These are phyloP conservation scores for Biscutella laevigata DNA, from an alignment of 441 rosid species.

Conservation along the genomic window DNA sequence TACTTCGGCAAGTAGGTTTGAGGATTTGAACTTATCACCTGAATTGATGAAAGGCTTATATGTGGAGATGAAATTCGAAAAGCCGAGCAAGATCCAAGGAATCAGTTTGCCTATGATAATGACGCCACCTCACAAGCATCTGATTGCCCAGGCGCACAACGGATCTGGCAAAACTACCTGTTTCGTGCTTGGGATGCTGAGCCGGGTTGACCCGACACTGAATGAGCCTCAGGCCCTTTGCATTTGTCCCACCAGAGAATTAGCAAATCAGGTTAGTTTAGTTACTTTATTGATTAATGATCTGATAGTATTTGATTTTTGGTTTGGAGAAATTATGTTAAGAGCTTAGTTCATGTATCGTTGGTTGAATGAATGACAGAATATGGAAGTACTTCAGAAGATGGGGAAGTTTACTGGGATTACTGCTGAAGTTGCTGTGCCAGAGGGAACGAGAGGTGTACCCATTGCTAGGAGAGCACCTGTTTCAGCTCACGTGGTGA, in stretches of 20 bases:
- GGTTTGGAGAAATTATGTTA: background rate
- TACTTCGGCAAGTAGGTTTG: conserved; percentile 68
- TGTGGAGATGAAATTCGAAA: conserved; percentile 82
- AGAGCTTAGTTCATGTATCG: background rate
- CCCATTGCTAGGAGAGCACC: conserved; percentile 34
- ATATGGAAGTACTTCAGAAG: conserved; percentile 78
- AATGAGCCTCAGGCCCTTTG: conserved; percentile 84
- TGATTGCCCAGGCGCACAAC: conserved; percentile 91
- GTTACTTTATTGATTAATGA: background rate
- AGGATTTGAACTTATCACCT: conserved; percentile 68
- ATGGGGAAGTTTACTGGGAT: conserved; percentile 90
- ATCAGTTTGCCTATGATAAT: conserved; percentile 86
- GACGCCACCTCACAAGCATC: conserved; percentile 72
- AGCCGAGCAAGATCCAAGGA: conserved; percentile 94
- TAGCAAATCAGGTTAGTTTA: conserved; percentile 71
- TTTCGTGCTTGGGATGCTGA: conserved; percentile 90
- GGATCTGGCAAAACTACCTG: conserved; percentile 98
- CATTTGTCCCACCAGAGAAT: conserved; percentile 86
- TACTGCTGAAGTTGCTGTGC: conserved; percentile 63
- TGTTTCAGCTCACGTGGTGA: conserved; percentile 64
- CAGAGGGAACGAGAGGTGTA: conserved; percentile 36
- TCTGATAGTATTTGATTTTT: background rate
- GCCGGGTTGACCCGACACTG: conserved; percentile 58
- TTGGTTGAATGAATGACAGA: conserved; percentile 39
- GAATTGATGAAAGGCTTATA: conserved; percentile 83